Conservation (phyloP, 441 rosid species). For the Gossypium gossypioides region DNA sequence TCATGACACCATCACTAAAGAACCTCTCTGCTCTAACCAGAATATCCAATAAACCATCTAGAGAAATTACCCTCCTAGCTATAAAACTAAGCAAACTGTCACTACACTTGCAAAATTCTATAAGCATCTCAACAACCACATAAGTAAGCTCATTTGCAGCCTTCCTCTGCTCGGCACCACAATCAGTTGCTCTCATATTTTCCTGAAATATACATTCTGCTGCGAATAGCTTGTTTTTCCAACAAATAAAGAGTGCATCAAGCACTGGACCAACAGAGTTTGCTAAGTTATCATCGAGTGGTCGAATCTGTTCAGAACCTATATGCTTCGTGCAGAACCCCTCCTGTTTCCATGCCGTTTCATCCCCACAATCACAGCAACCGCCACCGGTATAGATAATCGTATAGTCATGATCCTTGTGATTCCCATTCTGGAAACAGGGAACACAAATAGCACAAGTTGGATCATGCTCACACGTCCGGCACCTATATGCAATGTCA, state of each 20-base stretch:
- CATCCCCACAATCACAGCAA: constrained; percentile 98
- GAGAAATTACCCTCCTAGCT: constrained; percentile 51
- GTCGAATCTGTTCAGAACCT: constrained; percentile 92
- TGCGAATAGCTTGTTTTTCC: constrained; percentile 54
- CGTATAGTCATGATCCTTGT: constrained; percentile 71
- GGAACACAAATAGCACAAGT: constrained; percentile 97
- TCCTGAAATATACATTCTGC: constrained; percentile 37
- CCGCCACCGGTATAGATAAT: constrained; percentile 85
- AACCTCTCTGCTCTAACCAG: constrained; percentile 80
- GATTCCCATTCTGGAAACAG: constrained; percentile 85
- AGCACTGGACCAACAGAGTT: constrained; percentile 69
- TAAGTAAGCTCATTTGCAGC: constrained; percentile 61
- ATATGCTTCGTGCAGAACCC: constrained; percentile 90
- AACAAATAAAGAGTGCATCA: constrained; percentile 53
- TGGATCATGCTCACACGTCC: constrained; percentile 82
- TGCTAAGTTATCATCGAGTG: constrained; percentile 63
- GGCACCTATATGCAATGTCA: constrained; percentile 86
- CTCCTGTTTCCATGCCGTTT: constrained; percentile 88
- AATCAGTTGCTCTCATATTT: constrained; percentile 29
- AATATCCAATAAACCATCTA: constrained; percentile 58
- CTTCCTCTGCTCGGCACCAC: constrained; percentile 26
- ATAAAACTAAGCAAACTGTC: constrained; percentile 94
- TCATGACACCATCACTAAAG: constrained; percentile 36
- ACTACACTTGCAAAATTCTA: constrained; percentile 66
- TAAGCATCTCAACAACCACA: constrained; percentile 71